Base-by-base conservation (phyloP, 768 basidiomycete genomes). In the Lactarius tabidus region DNA sequence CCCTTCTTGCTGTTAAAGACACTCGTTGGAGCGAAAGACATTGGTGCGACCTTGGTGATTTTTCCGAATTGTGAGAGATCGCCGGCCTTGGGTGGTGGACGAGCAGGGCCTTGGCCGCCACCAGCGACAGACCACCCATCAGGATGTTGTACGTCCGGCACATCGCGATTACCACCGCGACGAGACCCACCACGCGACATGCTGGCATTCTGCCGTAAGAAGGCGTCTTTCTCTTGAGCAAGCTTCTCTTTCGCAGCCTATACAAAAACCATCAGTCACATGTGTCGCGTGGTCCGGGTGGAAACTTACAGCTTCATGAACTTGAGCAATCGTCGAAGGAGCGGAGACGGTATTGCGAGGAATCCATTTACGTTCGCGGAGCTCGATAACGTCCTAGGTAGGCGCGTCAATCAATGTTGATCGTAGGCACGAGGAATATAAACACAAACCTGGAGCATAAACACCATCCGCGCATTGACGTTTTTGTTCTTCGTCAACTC, bases 171-270 rank as follows among this genome's bases (percentile, higher is more conserved):
- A 20, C 84, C 86, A 43, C 95, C 96, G 51, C 94, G 88, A 60
- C 93, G 84, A 62, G 95, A 98, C 43, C 93, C 93, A 43, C 90
- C 89, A 43, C 95, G 89, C 29, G 93, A 95, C 85, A 96, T 93
- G 74, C 84, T 87, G 35, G 60, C n/a, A 6, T 78, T 80, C 74
- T 85, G 86, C 71, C 81, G 89, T 73, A 82, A 87, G 26, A 79
- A 80, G 29, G 80, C 79, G 38, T 86, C 85, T 75, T 89, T 89
- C 74, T 94, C 91, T 73, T 87, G 88, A 15, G 88, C 89, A 67
- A 86, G 90, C 87, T 94, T 90, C 76, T 95, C 92, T 77, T 90
- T 92, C 35, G 90, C 91, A 70, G 88, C 91, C 90, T 95, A 60
- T 4, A 39, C 12, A 52, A 55, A 58, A 48, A 18, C 14, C 1